Evolutionary conservation across 371 early-diverging fungal species (phyloP), one percentile per base, ranked within the genome.

Genomic region (Coemansia sp.): DNA sequence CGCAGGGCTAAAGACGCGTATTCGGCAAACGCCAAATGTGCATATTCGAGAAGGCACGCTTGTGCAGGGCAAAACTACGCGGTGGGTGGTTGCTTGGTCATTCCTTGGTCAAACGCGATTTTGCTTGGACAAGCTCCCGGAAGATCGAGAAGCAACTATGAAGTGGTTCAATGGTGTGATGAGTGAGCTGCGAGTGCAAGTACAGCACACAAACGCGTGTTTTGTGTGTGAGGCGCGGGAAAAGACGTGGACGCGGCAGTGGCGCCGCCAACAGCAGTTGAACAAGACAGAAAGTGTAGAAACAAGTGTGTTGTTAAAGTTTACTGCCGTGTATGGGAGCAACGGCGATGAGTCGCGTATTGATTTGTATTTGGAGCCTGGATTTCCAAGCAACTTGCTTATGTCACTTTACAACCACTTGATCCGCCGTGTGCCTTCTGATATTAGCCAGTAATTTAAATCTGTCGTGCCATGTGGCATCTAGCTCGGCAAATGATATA

Each of bases 71-170:
- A 40, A 36, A 8, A 77, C 77, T 1, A 60, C 66, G 1, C 51
- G 77, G 6, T 73, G 75, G 77, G 66, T 77, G 23, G 19, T 77
- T 32, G 77, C 75, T 0, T 77, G 77, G 77, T 63, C 77, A 39
- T 77, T 73, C 7, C 5, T 60, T 4, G 67, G 54, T 12, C 56
- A 70, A 32, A 49, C 51, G 3, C 48, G 58, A n/a, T 63, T 66
- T 28, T 21, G 41, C 2, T 26, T 70, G 13, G 56, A 44, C 12
- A 11, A 15, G 23, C 17, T 41, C 6, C 21, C 39, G 13, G 2
- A 2, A 0, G n/a, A 9, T 15, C 8, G 32, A 13, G 44, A 21
- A 17, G 57, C 36, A 5, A 13, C 39, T 5, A 15, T 29, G 29
- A 9, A 28, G 21, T 69, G 70, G 70, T 19, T 70, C 32, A 26